Conservation (phyloP, 768 basidiomycete genomes). For the Boletus sp. region DNA sequence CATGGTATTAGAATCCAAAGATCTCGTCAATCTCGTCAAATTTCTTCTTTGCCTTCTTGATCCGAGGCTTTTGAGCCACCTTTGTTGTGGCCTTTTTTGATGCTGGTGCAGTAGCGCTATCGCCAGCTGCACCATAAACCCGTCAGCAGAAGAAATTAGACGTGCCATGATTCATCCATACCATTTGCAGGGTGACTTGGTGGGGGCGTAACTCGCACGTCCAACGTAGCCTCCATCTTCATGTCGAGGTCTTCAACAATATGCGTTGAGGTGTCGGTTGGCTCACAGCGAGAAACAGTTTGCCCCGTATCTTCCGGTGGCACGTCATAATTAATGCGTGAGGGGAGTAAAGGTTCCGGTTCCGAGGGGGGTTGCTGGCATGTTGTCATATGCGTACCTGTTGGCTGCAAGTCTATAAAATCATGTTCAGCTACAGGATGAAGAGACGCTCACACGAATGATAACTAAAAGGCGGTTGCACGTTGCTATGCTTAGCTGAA, state of each 20-base stretch:
- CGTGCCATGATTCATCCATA: neutral
- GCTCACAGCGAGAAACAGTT: conserved; percentile 6
- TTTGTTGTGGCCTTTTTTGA: neutral
- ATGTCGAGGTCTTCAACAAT: neutral
- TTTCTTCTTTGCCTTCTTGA: conserved; percentile 20
- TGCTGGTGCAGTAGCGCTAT: neutral
- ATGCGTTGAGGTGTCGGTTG: neutral
- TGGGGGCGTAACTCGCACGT: neutral
- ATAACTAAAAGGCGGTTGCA: conserved; percentile 29
- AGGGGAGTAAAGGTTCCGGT: neutral
- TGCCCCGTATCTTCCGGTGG: conserved; percentile 17
- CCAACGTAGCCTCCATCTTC: neutral
- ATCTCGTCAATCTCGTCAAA: conserved; percentile 28
- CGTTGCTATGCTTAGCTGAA: conserved; percentile 30
- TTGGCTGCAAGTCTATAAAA: conserved; percentile 19
- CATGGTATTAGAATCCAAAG: conserved; percentile 22
- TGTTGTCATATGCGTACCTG: neutral
- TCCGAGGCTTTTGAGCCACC: conserved; percentile 3
- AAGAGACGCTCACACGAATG: conserved; percentile 32
- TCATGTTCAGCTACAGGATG: neutral
- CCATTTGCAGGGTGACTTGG: neutral
- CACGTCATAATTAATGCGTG: neutral
- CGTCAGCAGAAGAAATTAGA: neutral
- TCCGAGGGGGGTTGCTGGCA: neutral
- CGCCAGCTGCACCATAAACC: neutral